These are phyloP conservation scores for Tetrastigma voinierianum DNA, from an alignment of 164 flowering plant species.

Conservation along the genomic window DNA sequence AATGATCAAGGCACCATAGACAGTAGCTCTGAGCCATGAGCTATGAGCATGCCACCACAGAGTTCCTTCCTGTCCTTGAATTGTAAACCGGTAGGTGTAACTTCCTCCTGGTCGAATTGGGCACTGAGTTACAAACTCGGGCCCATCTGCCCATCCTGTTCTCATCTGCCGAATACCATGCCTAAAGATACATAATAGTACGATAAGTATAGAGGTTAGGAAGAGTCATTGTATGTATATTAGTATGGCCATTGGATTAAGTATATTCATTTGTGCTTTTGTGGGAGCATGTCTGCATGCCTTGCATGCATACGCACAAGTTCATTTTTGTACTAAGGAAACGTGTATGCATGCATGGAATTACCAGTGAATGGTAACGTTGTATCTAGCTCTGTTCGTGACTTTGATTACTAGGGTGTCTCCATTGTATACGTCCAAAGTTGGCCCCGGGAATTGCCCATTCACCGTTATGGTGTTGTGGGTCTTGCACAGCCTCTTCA, in stretches of 20 bases:
- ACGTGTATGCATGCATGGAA: background rate
- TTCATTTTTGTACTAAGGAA: background rate
- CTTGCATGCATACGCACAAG: too few species aligned
- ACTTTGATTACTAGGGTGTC: constrained; percentile 75
- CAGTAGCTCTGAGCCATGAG: constrained; percentile 76
- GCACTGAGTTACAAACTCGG: constrained; percentile 68
- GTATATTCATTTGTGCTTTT: too few species aligned
- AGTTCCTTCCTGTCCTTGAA: constrained; percentile 67
- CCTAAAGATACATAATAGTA: constrained; percentile 24
- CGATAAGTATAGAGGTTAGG: background rate
- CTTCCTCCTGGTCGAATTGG: constrained; percentile 66
- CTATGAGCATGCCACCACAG: constrained; percentile 84
- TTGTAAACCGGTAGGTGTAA: constrained; percentile 62
- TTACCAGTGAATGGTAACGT: constrained; percentile 88
- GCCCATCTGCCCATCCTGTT: constrained; percentile 74
- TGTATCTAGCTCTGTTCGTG: constrained; percentile 64
- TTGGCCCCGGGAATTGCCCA: constrained; percentile 85
- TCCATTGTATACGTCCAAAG: constrained; percentile 74
- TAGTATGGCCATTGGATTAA: background rate
- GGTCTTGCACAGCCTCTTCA: constrained; percentile 97
- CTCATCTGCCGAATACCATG: constrained; percentile 65
- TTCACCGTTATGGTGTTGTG: constrained; percentile 73
- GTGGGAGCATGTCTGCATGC: too few species aligned
- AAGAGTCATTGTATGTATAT: background rate
- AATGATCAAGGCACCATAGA: constrained; percentile 62